Evolutionary conservation across 2,329 filamentous ascomycete species (phyloP), one percentile per base, ranked within the genome.

Genomic region (Colletotrichum lindemuthianum): DNA sequence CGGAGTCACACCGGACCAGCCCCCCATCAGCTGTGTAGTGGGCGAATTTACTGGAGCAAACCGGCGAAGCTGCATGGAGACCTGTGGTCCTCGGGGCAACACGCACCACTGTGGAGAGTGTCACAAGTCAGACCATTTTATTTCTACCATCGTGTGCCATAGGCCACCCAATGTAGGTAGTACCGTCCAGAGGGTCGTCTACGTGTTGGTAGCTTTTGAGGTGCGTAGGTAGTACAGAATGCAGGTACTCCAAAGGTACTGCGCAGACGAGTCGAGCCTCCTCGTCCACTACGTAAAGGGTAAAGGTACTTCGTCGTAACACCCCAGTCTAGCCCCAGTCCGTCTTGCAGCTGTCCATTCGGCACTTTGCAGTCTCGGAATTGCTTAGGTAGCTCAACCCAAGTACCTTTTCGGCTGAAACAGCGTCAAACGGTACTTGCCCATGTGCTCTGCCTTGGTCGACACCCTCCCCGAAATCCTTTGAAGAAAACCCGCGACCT

Each of bases 321-420:
- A 24, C 24, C 24, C 24, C 24, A 24, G 24, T 24, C 24, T 24
- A 24, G 24, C 24, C 24, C 24, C 24, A 24, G 24, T 24, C 24
- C 24, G 24, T 24, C 43, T 64, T 56, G 58, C 58, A 65, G 63
- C 63, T 65, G 24, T 24, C 24, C 59, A 50, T 37, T 65, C 61
- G 51, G 61, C 41, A 65, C 61, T 65, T 61, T 36, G 61, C 61
- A 61, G 58, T 65, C 63, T 65, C 61, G 61, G 61, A 65, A 47
- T 64, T 49, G 39, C 59, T 54, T 56, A 60, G 34, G 40, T 55
- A 34, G 41, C 12, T 41, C 36, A 47, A 33, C 37, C 33, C 51
- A 41, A 24, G 24, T 24, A 24, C 24, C 24, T 24, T 24, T 24
- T 24, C 4, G 24, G 24, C 24, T 24, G 4, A 24, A 24, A 24